These are phyloP conservation scores for Samsoniella hepiali DNA, from an alignment of 2,329 filamentous ascomycete species.

Conservation along the genomic window DNA sequence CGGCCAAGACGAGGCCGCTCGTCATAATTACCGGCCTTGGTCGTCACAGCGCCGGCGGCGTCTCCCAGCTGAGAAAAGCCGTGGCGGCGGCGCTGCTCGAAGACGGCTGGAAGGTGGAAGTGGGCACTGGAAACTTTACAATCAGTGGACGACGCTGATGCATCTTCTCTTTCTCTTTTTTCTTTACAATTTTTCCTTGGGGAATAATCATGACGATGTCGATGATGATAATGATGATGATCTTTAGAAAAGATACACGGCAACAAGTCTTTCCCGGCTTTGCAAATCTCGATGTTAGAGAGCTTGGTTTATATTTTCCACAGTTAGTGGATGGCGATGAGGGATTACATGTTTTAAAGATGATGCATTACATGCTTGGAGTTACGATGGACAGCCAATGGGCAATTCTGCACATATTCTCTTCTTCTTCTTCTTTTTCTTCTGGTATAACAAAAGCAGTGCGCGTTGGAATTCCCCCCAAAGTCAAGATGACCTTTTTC, in stretches of 20 bases:
- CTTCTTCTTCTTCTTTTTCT: neutral
- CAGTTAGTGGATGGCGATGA: neutral
- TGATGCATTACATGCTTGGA: neutral
- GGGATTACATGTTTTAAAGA: neutral
- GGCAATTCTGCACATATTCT: neutral
- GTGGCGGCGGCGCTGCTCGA: slow-evolving; percentile 72
- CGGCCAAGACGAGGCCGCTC: slow-evolving; percentile 53
- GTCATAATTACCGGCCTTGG: slow-evolving; percentile 80
- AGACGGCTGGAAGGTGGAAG: slow-evolving; percentile 80
- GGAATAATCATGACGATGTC: neutral
- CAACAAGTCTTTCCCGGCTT: neutral
- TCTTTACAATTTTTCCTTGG: neutral
- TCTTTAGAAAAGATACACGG: neutral
- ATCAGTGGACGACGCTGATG: slow-evolving; percentile 58
- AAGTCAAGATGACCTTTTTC: neutral
- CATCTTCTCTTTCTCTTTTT: neutral
- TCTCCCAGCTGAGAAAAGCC: slow-evolving; percentile 71
- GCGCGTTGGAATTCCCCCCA: neutral
- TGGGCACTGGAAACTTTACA: slow-evolving; percentile 66
- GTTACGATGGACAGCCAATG: neutral
- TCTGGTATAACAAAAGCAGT: neutral
- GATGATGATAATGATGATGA: neutral
- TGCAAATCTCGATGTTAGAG: neutral
- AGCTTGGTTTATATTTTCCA: neutral
- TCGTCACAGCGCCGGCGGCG: slow-evolving; percentile 72